phyloP scores from a whole-genome alignment of 176 grass and related monocot genomes.

The Microstegium vimineum region DNA sequence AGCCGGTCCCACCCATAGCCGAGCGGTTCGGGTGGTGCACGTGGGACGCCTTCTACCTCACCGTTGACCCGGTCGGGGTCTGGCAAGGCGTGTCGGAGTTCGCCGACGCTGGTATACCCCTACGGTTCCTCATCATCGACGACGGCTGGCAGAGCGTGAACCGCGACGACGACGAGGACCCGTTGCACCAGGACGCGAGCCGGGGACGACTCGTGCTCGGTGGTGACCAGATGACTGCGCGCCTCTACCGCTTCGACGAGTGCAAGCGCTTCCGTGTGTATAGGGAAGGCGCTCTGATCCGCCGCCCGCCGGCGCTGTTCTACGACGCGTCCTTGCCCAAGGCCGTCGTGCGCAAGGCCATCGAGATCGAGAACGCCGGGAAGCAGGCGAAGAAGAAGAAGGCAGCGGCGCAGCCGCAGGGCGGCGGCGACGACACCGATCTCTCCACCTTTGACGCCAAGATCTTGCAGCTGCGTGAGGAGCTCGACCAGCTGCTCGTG shows the following conservation, averaged over 20 bases:
- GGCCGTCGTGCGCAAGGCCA: conserved; percentile 20
- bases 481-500: conserved; percentile 18
- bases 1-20: background rate
- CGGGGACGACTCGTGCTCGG: conserved; percentile 38
- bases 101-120: conserved; percentile 30
- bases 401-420: background rate
- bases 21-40: conserved; percentile 95
- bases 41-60: conserved; percentile 96
- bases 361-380: conserved; percentile 2
- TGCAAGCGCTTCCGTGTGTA: conserved; percentile 56
- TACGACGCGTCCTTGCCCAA: conserved; percentile 18
- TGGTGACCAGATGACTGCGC: conserved; percentile 72
- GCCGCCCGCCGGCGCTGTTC: background rate
- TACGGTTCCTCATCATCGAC: conserved; percentile 66
- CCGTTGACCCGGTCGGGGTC: conserved; percentile 49
- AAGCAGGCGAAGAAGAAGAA: conserved; percentile 37
- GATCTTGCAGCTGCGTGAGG: background rate
- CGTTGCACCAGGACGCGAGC: conserved; percentile 26
- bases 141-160: conserved; percentile 75
- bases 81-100: conserved; percentile 58
- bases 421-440: background rate
- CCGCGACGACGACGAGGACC: conserved; percentile 51
- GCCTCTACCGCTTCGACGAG: conserved; percentile 56
- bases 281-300: conserved; percentile 20
- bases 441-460: background rate